Conservation (phyloP, 441 rosid species). For the Gossypium schwendimanii region DNA sequence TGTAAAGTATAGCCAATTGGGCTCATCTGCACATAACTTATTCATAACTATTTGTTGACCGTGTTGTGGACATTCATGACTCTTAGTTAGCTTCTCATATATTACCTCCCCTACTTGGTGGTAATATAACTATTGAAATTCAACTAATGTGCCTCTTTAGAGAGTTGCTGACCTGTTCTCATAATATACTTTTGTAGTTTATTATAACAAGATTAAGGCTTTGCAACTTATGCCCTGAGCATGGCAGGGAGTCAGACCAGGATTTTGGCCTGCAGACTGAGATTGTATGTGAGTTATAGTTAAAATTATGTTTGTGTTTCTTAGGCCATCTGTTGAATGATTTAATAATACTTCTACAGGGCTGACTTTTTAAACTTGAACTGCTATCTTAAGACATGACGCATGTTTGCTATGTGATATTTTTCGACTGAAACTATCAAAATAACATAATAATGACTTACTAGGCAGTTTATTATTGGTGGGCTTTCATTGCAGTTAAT, state of each 20-base stretch:
- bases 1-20: slow-evolving; percentile 46
- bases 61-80: slow-evolving; percentile 23
- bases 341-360: not conserved
- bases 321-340: not conserved
- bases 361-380: not conserved
- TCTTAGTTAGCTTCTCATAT: slow-evolving; percentile 19
- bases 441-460: not conserved
- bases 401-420: not conserved
- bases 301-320: not conserved
- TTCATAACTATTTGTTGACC: slow-evolving; percentile 28
- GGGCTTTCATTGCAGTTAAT: not conserved
- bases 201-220: not conserved
- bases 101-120: not conserved
- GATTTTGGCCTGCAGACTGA: not conserved
- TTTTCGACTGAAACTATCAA: not conserved
- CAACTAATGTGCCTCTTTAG: not conserved
- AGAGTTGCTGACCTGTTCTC: not conserved
- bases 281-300: not conserved
- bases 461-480: not conserved
- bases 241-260: not conserved
- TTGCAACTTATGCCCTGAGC: not conserved
- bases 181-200: not conserved
- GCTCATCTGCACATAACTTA: slow-evolving; percentile 38
- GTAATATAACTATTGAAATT: not conserved
- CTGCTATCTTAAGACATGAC: not conserved